Conservation (phyloP, 2,329 filamentous ascomycete species). For the Ceratocystis huliohia region DNA sequence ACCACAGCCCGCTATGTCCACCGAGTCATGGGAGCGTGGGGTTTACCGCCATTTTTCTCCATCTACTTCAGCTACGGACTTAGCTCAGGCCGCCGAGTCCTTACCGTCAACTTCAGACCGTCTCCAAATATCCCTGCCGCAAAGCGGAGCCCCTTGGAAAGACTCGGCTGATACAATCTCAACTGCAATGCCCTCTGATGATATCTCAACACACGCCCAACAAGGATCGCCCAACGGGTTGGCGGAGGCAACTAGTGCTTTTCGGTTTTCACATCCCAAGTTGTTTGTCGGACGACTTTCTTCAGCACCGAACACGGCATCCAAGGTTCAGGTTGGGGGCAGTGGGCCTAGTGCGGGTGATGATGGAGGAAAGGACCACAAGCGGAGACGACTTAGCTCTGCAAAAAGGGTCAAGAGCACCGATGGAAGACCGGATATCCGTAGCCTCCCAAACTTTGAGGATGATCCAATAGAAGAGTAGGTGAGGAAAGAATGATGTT, state of each 20-base stretch:
- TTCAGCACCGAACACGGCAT: slow-evolving; percentile 2
- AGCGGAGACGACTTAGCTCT: not conserved
- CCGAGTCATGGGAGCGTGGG: not conserved
- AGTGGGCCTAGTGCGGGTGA: not conserved
- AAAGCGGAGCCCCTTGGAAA: not conserved
- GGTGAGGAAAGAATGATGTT: not conserved
- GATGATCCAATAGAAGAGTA: slow-evolving; percentile 15
- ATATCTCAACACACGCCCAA: not conserved
- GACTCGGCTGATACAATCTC: not conserved
- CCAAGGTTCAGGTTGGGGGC: not conserved
- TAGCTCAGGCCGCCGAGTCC: not conserved
- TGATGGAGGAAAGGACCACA: not conserved
- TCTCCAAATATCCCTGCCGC: not conserved
- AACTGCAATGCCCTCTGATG: not conserved
- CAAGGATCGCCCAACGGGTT: not conserved
- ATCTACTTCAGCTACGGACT: not conserved
- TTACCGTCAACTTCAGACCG: not conserved
- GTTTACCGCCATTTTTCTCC: not conserved
- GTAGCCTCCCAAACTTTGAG: slow-evolving; percentile 17
- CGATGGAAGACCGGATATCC: slow-evolving; percentile 15
- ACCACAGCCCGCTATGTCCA: not conserved
- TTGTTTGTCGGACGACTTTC: slow-evolving; percentile 14
- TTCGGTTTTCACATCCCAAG: slow-evolving; percentile 16
- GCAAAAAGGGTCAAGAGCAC: slow-evolving; percentile 4
- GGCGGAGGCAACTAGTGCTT: not conserved